Conservation (phyloP, 129 eudicot genomes). For the Glebionis coronaria region DNA sequence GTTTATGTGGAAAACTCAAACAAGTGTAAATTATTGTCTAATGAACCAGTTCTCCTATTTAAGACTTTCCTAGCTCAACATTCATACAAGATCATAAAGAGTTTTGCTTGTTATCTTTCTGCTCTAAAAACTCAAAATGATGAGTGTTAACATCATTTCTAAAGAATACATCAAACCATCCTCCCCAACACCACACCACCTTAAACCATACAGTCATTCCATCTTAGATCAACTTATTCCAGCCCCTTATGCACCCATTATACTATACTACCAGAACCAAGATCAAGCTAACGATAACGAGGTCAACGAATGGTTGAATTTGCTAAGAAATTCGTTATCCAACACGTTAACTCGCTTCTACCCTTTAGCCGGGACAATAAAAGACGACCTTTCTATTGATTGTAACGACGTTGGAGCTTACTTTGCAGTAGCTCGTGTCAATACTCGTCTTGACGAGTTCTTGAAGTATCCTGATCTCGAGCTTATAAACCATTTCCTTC, state of each 20-base stretch:
- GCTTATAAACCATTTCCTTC: slow-evolving; percentile 41
- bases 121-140: slow-evolving; percentile 11
- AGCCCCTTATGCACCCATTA: slow-evolving; percentile 66
- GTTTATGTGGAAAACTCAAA: no score
- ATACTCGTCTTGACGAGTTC: slow-evolving; percentile 30
- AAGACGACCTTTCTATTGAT: slow-evolving; percentile 49
- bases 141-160: slow-evolving; percentile 47
- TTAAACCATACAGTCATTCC: slow-evolving; percentile 45
- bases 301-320: slow-evolving; percentile 20
- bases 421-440: slow-evolving; percentile 38
- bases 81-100: no score
- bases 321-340: slow-evolving; percentile 50
- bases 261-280: slow-evolving; percentile 48
- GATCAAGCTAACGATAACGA: slow-evolving; percentile 6
- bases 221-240: slow-evolving; percentile 72
- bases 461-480: slow-evolving; percentile 33
- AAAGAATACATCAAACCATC: slow-evolving; percentile 58
- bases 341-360: slow-evolving; percentile 51
- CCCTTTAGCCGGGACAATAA: slow-evolving; percentile 65
- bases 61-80: no score
- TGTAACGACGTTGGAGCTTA: slow-evolving; percentile 66
- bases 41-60: no score
- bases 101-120: background rate
- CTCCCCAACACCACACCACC: slow-evolving; percentile 62
- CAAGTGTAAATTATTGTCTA: no score